These are phyloP conservation scores for Cystofilobasidium bisporidii DNA, from an alignment of 768 basidiomycete genomes.

Conservation along the genomic window DNA sequence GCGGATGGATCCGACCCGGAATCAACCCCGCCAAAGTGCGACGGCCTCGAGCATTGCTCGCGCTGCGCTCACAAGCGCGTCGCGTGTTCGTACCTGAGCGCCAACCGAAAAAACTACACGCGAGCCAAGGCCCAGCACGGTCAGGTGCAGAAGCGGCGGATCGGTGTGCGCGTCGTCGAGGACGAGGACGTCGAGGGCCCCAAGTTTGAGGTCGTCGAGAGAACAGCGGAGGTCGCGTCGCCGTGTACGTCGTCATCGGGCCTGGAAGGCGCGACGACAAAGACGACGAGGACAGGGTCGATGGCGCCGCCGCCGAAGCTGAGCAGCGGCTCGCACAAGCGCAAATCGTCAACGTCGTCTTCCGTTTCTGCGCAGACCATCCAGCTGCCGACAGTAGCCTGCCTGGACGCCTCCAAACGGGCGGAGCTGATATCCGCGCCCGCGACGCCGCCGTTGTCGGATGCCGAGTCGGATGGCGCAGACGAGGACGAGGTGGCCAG, in stretches of 20 bases:
- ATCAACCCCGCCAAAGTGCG: not conserved
- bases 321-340: no score
- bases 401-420: no score
- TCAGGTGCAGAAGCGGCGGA: not conserved
- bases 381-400: no score
- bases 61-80: not conserved
- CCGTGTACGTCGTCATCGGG: no score
- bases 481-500: not conserved
- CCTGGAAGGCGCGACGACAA: not conserved
- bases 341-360: no score
- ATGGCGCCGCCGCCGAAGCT: no score
- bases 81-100: not conserved
- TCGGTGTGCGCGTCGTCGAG: not conserved
- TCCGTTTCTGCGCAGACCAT: no score
- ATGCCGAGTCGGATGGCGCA: not conserved
- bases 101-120: slow-evolving; percentile 12
- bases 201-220: no score
- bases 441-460: not conserved
- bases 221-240: no score
- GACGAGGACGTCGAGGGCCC: not conserved
- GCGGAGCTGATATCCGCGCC: no score
- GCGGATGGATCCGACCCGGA: no score
- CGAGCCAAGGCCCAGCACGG: not conserved
- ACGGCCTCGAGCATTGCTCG: slow-evolving; percentile 7
- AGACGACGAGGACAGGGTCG: no score